Percentiles rank a stretch among this genome's conserved stretches.
Evolutionary conservation across 1,284 basidiomycete genomes (phyloP).

Genomic region (Fomitopsis palustris): DNA sequence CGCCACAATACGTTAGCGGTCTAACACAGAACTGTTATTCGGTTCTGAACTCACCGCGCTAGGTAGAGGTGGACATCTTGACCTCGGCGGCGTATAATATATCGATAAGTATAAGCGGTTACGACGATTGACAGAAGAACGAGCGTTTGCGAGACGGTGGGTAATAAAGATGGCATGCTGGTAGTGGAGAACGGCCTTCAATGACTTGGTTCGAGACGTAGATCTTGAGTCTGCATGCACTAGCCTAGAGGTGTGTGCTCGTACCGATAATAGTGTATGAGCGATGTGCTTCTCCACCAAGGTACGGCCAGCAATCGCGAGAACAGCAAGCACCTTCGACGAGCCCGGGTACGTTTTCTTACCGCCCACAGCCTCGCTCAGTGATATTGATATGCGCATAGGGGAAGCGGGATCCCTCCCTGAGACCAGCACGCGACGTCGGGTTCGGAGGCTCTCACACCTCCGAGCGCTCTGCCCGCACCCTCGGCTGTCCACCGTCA

Average conservation of each 20-base stretch:
- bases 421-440: background rate
- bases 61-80: slow-evolving; percentile 17
- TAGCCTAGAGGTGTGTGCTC: background rate
- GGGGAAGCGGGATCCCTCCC: background rate
- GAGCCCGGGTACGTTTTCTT: background rate
- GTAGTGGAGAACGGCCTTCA: slow-evolving; percentile 1
- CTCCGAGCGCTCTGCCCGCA: background rate
- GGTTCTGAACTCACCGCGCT: slow-evolving; percentile 17
- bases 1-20: background rate
- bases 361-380: background rate
- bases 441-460: background rate
- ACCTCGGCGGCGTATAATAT: slow-evolving; percentile 11
- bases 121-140: slow-evolving; percentile 15
- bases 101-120: slow-evolving; percentile 16
- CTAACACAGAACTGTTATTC: background rate
- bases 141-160: slow-evolving; percentile 1
- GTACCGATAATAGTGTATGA: background rate
- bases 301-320: background rate
- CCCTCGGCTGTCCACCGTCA: background rate
- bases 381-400: background rate
- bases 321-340: background rate
- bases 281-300: background rate
- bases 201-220: too few species aligned
- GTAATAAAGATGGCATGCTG: slow-evolving; percentile 10
- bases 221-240: background rate